Conservation (phyloP, 805 yeast genomes). For the Sugiyamaella boreocaroliniensis region DNA sequence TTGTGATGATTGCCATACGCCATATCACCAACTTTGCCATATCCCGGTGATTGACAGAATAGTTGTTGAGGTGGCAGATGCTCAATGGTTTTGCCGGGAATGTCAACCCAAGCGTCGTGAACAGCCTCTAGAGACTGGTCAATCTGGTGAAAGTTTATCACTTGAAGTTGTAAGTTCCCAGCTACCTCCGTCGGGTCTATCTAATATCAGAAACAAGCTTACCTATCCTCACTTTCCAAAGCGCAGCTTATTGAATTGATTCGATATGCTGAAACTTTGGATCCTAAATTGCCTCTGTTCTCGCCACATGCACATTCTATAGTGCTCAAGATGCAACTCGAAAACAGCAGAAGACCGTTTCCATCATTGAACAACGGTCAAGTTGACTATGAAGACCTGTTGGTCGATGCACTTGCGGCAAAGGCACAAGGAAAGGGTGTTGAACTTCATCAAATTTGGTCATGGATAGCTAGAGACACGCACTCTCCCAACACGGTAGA, state of each 20-base stretch:
- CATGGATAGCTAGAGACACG: slow-evolving; percentile 25
- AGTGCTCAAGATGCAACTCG: slow-evolving; percentile 30
- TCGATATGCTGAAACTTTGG: slow-evolving; percentile 32
- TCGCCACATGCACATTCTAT: slow-evolving; percentile 32
- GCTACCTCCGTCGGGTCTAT: not conserved
- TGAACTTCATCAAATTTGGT: slow-evolving; percentile 22
- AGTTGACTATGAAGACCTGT: slow-evolving; percentile 30
- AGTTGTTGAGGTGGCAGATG: slow-evolving; percentile 91
- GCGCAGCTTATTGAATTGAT: slow-evolving; percentile 36
- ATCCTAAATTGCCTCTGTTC: slow-evolving; percentile 34
- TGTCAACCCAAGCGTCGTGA: slow-evolving; percentile 43
- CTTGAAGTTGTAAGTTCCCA: slow-evolving; percentile 23
- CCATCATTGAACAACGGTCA: slow-evolving; percentile 16
- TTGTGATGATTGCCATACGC: slow-evolving; percentile 94
- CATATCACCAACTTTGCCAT: slow-evolving; percentile 96
- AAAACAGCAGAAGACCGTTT: slow-evolving; percentile 22
- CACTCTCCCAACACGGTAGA: slow-evolving; percentile 24
- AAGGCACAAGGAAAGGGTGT: slow-evolving; percentile 27
- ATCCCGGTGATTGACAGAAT: slow-evolving; percentile 48
- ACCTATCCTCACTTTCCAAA: slow-evolving; percentile 32
- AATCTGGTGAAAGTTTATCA: slow-evolving; percentile 30
- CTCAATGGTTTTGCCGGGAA: slow-evolving; percentile 87
- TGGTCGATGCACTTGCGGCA: slow-evolving; percentile 29
- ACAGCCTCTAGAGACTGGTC: slow-evolving; percentile 34
- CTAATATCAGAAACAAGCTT: slow-evolving; percentile 28